These are phyloP conservation scores for Fusarium mundagurra DNA, from an alignment of 2,329 filamentous ascomycete species.

Conservation along the genomic window DNA sequence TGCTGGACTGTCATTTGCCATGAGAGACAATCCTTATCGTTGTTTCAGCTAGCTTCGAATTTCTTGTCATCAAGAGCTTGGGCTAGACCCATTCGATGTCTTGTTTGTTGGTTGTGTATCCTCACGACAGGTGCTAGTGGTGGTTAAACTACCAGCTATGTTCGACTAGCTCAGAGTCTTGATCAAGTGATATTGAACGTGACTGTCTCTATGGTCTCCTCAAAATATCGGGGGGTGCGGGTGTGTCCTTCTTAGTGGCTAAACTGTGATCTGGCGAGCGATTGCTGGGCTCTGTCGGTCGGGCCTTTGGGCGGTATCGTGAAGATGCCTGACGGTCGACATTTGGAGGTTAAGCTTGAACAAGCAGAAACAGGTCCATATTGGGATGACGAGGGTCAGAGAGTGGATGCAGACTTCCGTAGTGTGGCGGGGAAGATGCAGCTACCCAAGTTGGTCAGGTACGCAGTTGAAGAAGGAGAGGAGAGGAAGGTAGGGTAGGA, in stretches of 20 bases:
- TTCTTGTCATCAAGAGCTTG: neutral
- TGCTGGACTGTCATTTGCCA: constrained; percentile 10
- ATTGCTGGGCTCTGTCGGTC: neutral
- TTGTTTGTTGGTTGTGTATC: constrained; percentile 28
- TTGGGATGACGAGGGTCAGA: constrained; percentile 5
- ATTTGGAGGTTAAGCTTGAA: constrained; percentile 16
- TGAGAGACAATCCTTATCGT: constrained; percentile 23
- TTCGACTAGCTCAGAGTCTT: constrained; percentile 25
- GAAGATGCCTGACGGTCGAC: constrained; percentile 23
- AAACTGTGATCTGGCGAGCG: neutral
- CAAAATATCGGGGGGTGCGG: constrained; percentile 8
- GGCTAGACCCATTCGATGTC: constrained; percentile 27
- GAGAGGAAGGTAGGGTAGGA: neutral
- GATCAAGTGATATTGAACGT: constrained; percentile 26
- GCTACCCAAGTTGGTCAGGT: constrained; percentile 11
- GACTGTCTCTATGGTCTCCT: constrained; percentile 7
- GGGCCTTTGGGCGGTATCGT: constrained; percentile 14
- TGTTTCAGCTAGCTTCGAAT: constrained; percentile 19
- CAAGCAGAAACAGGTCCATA: constrained; percentile 10
- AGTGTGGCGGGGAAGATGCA: constrained; percentile 33
- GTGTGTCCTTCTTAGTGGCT: constrained; percentile 1
- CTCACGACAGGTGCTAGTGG: constrained; percentile 15
- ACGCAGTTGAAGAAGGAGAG: neutral
- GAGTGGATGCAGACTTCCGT: constrained; percentile 27
- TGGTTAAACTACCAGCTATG: constrained; percentile 28